phyloP scores from a whole-genome alignment of 192 early-diverging fungal species.

The Linderina pennispora region DNA sequence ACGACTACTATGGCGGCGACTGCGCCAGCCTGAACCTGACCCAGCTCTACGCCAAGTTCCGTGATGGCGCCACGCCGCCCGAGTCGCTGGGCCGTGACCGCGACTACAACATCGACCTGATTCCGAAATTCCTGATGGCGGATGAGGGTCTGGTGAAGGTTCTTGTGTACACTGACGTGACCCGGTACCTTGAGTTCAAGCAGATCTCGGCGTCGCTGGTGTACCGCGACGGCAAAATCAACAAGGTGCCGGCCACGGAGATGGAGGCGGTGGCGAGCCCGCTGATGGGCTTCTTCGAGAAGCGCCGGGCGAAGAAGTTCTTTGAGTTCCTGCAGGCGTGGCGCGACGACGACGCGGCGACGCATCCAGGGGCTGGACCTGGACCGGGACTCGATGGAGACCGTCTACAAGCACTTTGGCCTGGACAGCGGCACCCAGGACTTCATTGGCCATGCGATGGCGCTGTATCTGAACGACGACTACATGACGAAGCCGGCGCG shows the following conservation, averaged over 20 bases:
- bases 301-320: constrained; percentile 88
- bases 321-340: constrained; percentile 95
- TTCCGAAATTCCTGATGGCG: constrained; percentile 99
- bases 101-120: constrained; percentile 97
- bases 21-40: constrained; percentile 93
- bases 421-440: constrained; percentile 93
- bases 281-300: constrained; percentile 93
- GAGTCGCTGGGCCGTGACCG: constrained; percentile 60
- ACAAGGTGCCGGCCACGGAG: constrained; percentile 92
- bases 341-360: constrained; percentile 71
- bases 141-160: constrained; percentile 97
- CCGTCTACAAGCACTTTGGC: constrained; percentile 89
- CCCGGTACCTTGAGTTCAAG: constrained; percentile 96
- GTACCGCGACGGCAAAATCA: constrained; percentile 81
- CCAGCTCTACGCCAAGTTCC: constrained; percentile 78
- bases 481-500: constrained; percentile 66
- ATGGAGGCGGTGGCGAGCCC: constrained; percentile 78
- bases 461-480: constrained; percentile 88
- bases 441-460: constrained; percentile 97
- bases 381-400: constrained; percentile 64
- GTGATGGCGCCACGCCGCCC: constrained; percentile 48
- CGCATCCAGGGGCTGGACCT: constrained; percentile 84
- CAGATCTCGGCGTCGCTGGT: constrained; percentile 93
- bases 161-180: constrained; percentile 96
- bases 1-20: constrained; percentile 99